Evolutionary conservation across 768 basidiomycete species (phyloP).

Genomic region (Plicaturopsis crispa): DNA sequence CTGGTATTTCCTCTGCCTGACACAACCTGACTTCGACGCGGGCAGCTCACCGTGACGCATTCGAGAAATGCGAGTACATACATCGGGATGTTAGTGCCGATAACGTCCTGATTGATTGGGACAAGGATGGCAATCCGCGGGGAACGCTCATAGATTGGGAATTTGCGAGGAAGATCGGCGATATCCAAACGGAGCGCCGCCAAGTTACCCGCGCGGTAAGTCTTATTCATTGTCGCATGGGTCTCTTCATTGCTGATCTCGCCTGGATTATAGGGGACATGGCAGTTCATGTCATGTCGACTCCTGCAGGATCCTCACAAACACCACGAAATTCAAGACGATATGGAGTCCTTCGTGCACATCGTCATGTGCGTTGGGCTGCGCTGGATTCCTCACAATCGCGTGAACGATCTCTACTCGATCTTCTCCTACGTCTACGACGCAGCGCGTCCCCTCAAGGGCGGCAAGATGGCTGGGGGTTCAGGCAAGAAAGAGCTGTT

Average conservation of each 20-base stretch:
- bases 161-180: constrained; percentile 5
- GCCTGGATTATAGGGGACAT: constrained; percentile 20
- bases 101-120: constrained; percentile 15
- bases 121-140: constrained; percentile 8
- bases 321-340: constrained; percentile 16
- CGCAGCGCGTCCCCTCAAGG: too few relatives aligned
- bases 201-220: too few relatives aligned
- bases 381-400: constrained; percentile 9
- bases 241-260: neutral
- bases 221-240: too few relatives aligned
- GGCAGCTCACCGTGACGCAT: constrained; percentile 18
- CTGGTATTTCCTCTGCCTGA: constrained; percentile 1
- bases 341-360: constrained; percentile 24
- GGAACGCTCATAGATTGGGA: constrained; percentile 22
- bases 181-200: neutral
- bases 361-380: constrained; percentile 12
- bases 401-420: too few relatives aligned
- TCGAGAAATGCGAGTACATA: constrained; percentile 7
- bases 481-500: too few relatives aligned
- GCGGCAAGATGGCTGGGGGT: too few relatives aligned
- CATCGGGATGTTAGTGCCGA: constrained; percentile 20
- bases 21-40: too few relatives aligned
- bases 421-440: too few relatives aligned
- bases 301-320: constrained; percentile 12
- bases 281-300: constrained; percentile 21